These are phyloP conservation scores for Metschnikowia cerradonensis DNA, from an alignment of 805 yeast species.

Conservation along the genomic window DNA sequence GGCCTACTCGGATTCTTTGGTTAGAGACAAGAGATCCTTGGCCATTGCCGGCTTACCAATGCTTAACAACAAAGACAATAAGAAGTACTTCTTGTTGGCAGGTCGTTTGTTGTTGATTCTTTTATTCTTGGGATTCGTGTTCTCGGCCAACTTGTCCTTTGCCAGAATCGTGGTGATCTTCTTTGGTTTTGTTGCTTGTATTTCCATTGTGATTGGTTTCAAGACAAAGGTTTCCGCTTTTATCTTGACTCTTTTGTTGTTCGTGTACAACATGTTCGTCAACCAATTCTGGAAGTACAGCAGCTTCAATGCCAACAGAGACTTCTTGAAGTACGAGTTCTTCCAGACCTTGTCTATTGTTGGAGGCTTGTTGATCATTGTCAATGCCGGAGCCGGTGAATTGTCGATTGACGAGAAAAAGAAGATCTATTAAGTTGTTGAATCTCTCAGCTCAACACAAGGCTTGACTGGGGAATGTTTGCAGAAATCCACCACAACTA, in stretches of 20 bases:
- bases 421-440: constrained; percentile 60
- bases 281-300: constrained; percentile 89
- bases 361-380: constrained; percentile 88
- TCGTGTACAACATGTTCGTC: constrained; percentile 69
- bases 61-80: constrained; percentile 66
- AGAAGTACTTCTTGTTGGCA: constrained; percentile 77
- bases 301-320: constrained; percentile 71
- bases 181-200: constrained; percentile 65
- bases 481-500: background rate
- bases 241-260: constrained; percentile 60
- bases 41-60: constrained; percentile 73
- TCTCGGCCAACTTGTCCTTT: constrained; percentile 69
- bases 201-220: constrained; percentile 84
- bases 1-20: constrained; percentile 82
- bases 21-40: constrained; percentile 64
- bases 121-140: constrained; percentile 79
- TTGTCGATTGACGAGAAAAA: constrained; percentile 92
- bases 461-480: background rate
- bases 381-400: constrained; percentile 95
- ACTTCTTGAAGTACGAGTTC: constrained; percentile 85
- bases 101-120: constrained; percentile 85
- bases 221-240: constrained; percentile 87
- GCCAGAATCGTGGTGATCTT: constrained; percentile 61
- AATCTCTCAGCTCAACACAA: background rate
- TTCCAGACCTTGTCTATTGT: constrained; percentile 93